A percentile compares a stretch with the other conserved stretches of the same genome.
phyloP scores from a whole-genome alignment of 192 early-diverging fungal species.

The Coemansia sp. region DNA sequence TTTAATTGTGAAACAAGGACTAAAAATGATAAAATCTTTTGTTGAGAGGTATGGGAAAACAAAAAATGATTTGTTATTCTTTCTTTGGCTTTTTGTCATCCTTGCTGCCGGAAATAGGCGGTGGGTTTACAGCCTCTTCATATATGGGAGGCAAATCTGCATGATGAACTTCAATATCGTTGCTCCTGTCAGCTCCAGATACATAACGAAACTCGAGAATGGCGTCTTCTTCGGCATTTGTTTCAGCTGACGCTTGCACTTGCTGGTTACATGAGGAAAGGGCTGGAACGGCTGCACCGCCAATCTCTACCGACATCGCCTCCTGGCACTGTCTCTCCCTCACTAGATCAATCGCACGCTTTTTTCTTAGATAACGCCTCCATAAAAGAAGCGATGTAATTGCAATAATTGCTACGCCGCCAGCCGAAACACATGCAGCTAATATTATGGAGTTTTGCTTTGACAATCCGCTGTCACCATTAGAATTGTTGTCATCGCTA shows the following conservation, averaged over 20 bases:
- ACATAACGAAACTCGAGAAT: neutral
- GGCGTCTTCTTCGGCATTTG: neutral
- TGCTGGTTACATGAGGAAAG: neutral
- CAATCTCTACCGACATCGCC: neutral
- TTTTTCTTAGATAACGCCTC: neutral
- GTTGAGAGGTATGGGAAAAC: too few relatives aligned
- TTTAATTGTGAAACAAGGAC: neutral
- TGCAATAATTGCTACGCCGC: neutral
- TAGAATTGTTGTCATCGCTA: neutral
- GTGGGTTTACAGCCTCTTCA: neutral
- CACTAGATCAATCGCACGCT: neutral
- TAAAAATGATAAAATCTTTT: too few relatives aligned
- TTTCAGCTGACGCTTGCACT: neutral
- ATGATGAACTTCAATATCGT: neutral
- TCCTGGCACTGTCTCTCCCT: neutral
- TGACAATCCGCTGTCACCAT: neutral
- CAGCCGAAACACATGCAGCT: neutral
- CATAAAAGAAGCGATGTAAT: neutral
- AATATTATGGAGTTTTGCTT: neutral
- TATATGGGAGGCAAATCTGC: constrained; percentile 2
- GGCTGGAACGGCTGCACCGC: neutral
- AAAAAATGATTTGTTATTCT: too few relatives aligned
- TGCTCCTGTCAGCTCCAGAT: neutral
- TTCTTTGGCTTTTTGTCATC: too few relatives aligned
- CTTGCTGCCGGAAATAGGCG: too few relatives aligned